Evolutionary conservation across 129 eudicot genomes (phyloP).

Genomic region (Helianthus annuus): DNA sequence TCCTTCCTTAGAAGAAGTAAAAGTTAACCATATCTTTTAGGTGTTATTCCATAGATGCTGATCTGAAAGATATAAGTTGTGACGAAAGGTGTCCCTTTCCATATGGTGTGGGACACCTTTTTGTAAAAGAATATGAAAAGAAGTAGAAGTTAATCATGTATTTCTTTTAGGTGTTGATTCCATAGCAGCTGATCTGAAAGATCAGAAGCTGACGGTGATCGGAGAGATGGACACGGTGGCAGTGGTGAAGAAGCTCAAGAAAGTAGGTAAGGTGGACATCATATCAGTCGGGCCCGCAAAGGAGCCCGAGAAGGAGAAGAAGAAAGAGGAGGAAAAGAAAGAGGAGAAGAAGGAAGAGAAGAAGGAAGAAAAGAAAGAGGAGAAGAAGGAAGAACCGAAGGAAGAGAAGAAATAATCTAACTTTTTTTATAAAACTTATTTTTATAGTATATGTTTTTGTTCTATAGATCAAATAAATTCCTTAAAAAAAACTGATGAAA

Average conservation of each 20-base stretch:
- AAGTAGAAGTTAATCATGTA: neutral
- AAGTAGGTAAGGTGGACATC: constrained; percentile 81
- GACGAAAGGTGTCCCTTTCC: too few species aligned
- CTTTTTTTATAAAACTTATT: neutral
- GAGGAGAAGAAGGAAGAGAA: constrained; percentile 41
- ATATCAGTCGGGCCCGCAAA: constrained; percentile 95
- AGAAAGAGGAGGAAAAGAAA: constrained; percentile 59
- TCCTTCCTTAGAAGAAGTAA: too few species aligned
- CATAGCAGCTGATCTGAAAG: constrained; percentile 77
- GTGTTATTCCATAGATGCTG: too few species aligned
- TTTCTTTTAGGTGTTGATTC: constrained; percentile 70
- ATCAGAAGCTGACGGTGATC: constrained; percentile 86
- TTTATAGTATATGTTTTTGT: neutral
- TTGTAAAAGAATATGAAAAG: too few species aligned
- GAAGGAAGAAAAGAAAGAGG: constrained; percentile 35
- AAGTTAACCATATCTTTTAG: too few species aligned
- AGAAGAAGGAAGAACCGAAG: constrained; percentile 36
- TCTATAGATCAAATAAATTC: constrained; percentile 20
- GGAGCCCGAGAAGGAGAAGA: constrained; percentile 80
- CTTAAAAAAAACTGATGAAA: constrained; percentile 3
- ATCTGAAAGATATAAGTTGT: too few species aligned
- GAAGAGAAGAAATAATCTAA: constrained; percentile 38
- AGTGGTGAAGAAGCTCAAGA: constrained; percentile 81
- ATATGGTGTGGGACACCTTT: too few species aligned
- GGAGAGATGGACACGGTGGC: constrained; percentile 96